A percentile compares a stretch with the other conserved stretches of the same genome.
phyloP scores from a whole-genome alignment of 768 basidiomycete genomes.

The Mycena metata region DNA sequence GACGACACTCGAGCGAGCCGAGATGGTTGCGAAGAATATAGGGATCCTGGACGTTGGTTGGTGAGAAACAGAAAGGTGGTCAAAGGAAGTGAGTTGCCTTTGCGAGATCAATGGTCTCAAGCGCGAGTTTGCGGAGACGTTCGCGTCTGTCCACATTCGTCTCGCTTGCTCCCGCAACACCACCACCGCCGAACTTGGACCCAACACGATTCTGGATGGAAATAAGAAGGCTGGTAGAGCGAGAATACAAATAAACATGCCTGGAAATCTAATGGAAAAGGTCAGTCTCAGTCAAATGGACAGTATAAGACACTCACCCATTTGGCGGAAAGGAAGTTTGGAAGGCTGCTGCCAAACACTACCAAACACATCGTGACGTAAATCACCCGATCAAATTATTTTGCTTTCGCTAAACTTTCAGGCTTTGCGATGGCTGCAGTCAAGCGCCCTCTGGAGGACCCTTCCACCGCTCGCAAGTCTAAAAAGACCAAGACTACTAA shows the following conservation, averaged over 20 bases:
- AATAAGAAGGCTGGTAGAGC: slow-evolving; percentile 32
- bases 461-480: slow-evolving; percentile 58
- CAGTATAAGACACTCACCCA: slow-evolving; percentile 47
- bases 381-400: slow-evolving; percentile 42
- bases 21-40: slow-evolving; percentile 99
- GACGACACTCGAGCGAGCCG: slow-evolving; percentile 97
- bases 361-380: slow-evolving; percentile 15
- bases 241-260: slow-evolving; percentile 50
- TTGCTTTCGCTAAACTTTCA: slow-evolving; percentile 12
- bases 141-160: slow-evolving; percentile 96
- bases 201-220: slow-evolving; percentile 87
- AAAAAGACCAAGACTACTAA: slow-evolving; percentile 70
- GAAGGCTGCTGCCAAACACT: slow-evolving; percentile 4
- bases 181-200: slow-evolving; percentile 95
- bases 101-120: slow-evolving; percentile 98
- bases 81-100: slow-evolving; percentile 66
- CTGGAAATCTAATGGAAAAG: slow-evolving; percentile 70
- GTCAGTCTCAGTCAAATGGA: slow-evolving; percentile 5
- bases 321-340: slow-evolving; percentile 26
- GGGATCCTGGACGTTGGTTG: slow-evolving; percentile 76
- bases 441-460: slow-evolving; percentile 75
- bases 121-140: slow-evolving; percentile 92
- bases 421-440: slow-evolving; percentile 58
- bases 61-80: slow-evolving; percentile 26
- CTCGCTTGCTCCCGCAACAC: slow-evolving; percentile 95